Evolutionary conservation across 306 rosid genomes (phyloP).

Genomic region (Corylus heterophylla): DNA sequence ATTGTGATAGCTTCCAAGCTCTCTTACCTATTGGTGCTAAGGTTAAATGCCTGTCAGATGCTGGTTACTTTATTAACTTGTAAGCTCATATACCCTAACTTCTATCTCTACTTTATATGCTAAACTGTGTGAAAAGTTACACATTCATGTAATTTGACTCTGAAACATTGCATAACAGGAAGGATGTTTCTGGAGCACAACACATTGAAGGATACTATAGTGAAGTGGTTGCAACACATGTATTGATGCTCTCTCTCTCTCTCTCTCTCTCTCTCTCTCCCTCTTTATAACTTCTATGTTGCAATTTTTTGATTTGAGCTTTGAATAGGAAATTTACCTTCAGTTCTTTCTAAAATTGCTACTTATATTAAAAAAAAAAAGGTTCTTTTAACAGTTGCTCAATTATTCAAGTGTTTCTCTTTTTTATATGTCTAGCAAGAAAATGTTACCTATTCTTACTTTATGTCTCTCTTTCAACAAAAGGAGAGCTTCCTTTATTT

Average conservation of each 20-base stretch:
- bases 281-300: neutral
- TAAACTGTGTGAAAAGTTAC: neutral
- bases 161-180: conserved; percentile 51
- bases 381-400: neutral
- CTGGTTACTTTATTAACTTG: conserved; percentile 88
- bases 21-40: conserved; percentile 54
- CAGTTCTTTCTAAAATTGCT: neutral
- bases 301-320: neutral
- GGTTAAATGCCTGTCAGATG: conserved; percentile 91
- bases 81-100: conserved; percentile 32
- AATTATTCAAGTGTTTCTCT: neutral
- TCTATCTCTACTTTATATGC: conserved; percentile 9
- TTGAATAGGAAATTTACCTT: neutral
- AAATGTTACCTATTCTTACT: neutral
- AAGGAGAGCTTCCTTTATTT: neutral
- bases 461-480: neutral
- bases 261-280: too few relatives aligned
- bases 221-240: conserved; percentile 76
- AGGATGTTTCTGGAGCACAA: conserved; percentile 73
- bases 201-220: conserved; percentile 57
- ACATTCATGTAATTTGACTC: conserved; percentile 14
- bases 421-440: neutral
- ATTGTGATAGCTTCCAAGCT: conserved; percentile 78
- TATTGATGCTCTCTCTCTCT: conserved; percentile 23
- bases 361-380: neutral